Evolutionary conservation across 2,329 filamentous ascomycete species (phyloP), one percentile per base, ranked within the genome.

Genomic region (Phaeosphaeriaceae sp.): DNA sequence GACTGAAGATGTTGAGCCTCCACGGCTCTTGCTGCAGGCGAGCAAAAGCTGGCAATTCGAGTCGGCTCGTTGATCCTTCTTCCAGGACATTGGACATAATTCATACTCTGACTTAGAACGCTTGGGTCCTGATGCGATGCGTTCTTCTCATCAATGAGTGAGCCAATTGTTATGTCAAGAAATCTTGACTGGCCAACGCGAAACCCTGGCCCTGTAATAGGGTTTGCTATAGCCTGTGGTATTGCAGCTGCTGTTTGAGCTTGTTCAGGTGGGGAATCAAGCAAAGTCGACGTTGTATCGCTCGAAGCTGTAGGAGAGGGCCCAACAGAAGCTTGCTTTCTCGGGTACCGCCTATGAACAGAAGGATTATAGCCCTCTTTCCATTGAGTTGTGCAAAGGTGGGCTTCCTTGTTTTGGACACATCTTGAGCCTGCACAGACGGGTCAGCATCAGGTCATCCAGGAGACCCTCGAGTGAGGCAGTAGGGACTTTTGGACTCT

Each of bases 1-100:
- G 77, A 70, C 54, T 80, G 78, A 21, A 80, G 63, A 23, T 76
- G 65, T 32, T 66, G 64, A 3, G 65, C 49, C 49, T 76, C 73
- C 6, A 67, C 66, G 3, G 64, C 59, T 46, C 65, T 64, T 10
- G 73, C 69, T 46, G 66, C 64, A 5, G 68, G 58, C 19, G 70
- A 74, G 22, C 70, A 68, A 21, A 60, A 65, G 49, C 59, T 59
- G 9, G 52, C 32, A 40, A 51, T 50, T 9, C 61, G 56, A 6
- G 43, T 50, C 1, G 54, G 51, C 40, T 52, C 59, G 32, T 63
- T 43, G 40, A 65, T 59, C 2, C 51, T 42, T 10, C 35, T 43
- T 42, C 58, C 61, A 46, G 55, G 63, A 8, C 56, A 55, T 40
- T 59, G 56, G n/a, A 55, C 61, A 43, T 66, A 66, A 11, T 58